Conservation (phyloP, 2,329 filamentous ascomycete genomes). For the Claviceps paspali region DNA sequence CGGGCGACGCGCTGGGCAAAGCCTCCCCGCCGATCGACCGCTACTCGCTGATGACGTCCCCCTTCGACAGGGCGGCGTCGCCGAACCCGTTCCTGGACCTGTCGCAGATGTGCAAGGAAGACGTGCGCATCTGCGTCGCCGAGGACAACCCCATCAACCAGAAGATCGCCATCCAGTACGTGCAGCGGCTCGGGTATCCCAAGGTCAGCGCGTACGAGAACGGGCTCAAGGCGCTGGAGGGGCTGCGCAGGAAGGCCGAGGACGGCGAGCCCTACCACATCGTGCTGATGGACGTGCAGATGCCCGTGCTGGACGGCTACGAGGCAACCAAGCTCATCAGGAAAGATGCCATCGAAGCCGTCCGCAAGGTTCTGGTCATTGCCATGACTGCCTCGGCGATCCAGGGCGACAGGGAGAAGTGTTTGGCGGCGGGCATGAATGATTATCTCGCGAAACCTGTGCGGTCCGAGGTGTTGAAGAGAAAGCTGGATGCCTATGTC, state of each 20-base stretch:
- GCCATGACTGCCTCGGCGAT: constrained; percentile 96
- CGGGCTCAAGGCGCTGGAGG: constrained; percentile 75
- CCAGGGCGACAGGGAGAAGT: constrained; percentile 87
- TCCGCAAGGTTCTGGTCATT: constrained; percentile 78
- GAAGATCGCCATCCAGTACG: constrained; percentile 83
- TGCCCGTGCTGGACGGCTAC: constrained; percentile 87
- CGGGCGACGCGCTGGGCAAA: constrained; percentile 34
- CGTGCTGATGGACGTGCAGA: constrained; percentile 91
- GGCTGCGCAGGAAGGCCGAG: constrained; percentile 55
- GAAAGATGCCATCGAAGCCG: constrained; percentile 57
- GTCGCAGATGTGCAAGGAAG: constrained; percentile 55
- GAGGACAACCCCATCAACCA: constrained; percentile 94
- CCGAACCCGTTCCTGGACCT: constrained; percentile 46
- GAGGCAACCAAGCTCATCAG: constrained; percentile 77
- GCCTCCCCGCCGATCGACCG: constrained; percentile 21
- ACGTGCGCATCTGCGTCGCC: constrained; percentile 79
- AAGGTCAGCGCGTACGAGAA: constrained; percentile 79
- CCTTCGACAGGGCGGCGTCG: constrained; percentile 23
- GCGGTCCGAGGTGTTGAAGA: constrained; percentile 71
- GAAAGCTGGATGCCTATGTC: constrained; percentile 54
- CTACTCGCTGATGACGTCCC: constrained; percentile 15
- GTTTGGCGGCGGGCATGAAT: constrained; percentile 92
- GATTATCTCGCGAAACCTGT: constrained; percentile 94
- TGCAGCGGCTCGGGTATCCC: constrained; percentile 69
- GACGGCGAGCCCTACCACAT: constrained; percentile 73